These are phyloP conservation scores for Pythium inflatum DNA, from an alignment of 352 stramenopile genomes.

Conservation along the genomic window DNA sequence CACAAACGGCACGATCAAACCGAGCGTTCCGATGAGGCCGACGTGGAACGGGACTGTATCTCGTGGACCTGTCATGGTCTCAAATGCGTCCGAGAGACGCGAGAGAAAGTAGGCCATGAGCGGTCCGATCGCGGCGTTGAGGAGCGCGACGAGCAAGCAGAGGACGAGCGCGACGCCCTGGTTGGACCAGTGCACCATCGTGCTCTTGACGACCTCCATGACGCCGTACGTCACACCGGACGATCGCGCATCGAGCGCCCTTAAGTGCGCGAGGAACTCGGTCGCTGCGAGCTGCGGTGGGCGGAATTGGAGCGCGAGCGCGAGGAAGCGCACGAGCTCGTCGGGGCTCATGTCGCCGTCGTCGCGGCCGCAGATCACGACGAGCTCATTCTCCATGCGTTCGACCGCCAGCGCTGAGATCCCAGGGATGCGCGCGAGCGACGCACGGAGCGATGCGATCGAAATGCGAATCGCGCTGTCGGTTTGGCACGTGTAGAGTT, in stretches of 20 bases:
- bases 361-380: conserved; percentile 87
- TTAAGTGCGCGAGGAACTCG: conserved; percentile 81
- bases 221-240: conserved; percentile 76
- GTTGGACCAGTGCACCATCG: conserved; percentile 86
- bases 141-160: conserved; percentile 79
- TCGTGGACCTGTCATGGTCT: conserved; percentile 49
- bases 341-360: conserved; percentile 85
- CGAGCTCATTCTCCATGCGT: conserved; percentile 89
- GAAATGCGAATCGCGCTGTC: conserved; percentile 88
- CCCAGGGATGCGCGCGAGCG: conserved; percentile 77
- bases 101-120: conserved; percentile 76
- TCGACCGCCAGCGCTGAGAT: conserved; percentile 84
- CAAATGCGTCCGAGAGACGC: conserved; percentile 75
- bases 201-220: conserved; percentile 76
- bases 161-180: conserved; percentile 74
- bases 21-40: conserved; percentile 76
- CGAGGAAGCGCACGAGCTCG: conserved; percentile 88
- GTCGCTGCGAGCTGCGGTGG: conserved; percentile 74
- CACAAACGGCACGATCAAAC: conserved; percentile 82
- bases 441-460: conserved; percentile 82
- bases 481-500: too few relatives aligned
- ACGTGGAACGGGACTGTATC: conserved; percentile 60
- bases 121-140: conserved; percentile 84
- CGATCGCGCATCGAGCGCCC: conserved; percentile 84
- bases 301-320: conserved; percentile 80